Evolutionary conservation across 1,284 basidiomycete species (phyloP).

Genomic region (Moesziomyces sp.): DNA sequence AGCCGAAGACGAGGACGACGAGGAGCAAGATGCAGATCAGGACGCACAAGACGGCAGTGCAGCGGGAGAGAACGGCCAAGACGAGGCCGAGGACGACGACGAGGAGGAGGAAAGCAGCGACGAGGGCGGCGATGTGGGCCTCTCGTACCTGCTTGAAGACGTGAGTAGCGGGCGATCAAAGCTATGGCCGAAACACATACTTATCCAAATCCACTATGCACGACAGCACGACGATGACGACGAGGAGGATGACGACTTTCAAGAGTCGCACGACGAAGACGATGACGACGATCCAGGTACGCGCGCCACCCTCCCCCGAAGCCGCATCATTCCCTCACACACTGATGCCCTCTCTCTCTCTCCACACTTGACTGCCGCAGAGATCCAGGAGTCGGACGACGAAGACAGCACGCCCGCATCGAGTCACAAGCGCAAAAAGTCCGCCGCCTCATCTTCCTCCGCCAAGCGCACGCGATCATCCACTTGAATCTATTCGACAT

Average conservation of each 20-base stretch:
- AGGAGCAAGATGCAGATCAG: background rate
- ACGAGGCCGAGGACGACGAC: conserved; percentile 6
- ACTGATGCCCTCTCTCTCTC: background rate
- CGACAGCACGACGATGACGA: conserved; percentile 31
- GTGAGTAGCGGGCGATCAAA: conserved; percentile 10
- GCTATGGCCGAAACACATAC: background rate
- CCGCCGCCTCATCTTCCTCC: background rate
- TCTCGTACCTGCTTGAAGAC: conserved; percentile 37
- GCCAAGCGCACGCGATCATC: conserved; percentile 14
- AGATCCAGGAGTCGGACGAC: conserved; percentile 40
- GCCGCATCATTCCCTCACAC: background rate
- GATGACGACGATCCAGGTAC: conserved; percentile 35
- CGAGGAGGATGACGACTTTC: conserved; percentile 34
- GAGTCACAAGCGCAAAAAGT: conserved; percentile 16
- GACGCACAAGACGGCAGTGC: background rate
- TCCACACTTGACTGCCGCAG: background rate
- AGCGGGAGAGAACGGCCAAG: background rate
- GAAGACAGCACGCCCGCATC: conserved; percentile 29
- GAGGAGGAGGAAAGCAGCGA: conserved; percentile 10
- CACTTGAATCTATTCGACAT: background rate
- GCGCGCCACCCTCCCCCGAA: too few species aligned
- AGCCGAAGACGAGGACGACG: background rate
- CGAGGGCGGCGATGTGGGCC: conserved; percentile 12
- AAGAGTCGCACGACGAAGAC: conserved; percentile 36
- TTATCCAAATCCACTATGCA: background rate